Evolutionary conservation across 805 yeast species (phyloP).

Genomic region (Metschnikowia aberdeeniae): DNA sequence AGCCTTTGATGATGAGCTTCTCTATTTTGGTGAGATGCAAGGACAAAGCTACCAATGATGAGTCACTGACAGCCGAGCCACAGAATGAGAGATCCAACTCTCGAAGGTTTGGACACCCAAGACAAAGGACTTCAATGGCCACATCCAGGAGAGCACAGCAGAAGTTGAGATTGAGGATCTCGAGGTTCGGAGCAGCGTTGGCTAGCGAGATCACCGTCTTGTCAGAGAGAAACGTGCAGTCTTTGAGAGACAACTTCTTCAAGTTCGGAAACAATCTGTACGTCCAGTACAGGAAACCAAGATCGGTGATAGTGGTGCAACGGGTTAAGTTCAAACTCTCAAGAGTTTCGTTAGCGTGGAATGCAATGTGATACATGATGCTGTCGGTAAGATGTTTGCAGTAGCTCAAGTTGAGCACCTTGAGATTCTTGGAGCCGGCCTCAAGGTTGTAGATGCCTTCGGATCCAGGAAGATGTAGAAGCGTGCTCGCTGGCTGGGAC

Average conservation of each 20-base stretch:
- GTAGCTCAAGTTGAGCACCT: slow-evolving; percentile 57
- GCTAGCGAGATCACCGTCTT: slow-evolving; percentile 59
- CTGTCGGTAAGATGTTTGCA: slow-evolving; percentile 73
- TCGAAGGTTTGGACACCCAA: slow-evolving; percentile 57
- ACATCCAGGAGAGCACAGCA: slow-evolving; percentile 73
- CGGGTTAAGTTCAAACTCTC: slow-evolving; percentile 61
- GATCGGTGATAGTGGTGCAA: slow-evolving; percentile 75
- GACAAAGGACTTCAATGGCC: slow-evolving; percentile 60
- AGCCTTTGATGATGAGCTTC: slow-evolving; percentile 56
- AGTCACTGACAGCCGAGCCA: slow-evolving; percentile 76
- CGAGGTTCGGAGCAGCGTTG: slow-evolving; percentile 54
- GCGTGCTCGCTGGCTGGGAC: slow-evolving; percentile 2
- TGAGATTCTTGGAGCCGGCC: slow-evolving; percentile 59
- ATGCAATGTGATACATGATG: slow-evolving; percentile 59
- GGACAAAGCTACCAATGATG: slow-evolving; percentile 58
- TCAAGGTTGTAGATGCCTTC: slow-evolving; percentile 17
- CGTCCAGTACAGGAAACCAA: slow-evolving; percentile 67
- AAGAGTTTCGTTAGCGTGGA: slow-evolving; percentile 53
- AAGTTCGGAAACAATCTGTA: slow-evolving; percentile 52
- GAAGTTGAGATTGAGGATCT: slow-evolving; percentile 58
- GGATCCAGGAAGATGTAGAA: slow-evolving; percentile 8
- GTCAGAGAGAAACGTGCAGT: slow-evolving; percentile 72
- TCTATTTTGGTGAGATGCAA: slow-evolving; percentile 48
- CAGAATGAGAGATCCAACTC: slow-evolving; percentile 64
- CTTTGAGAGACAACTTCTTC: slow-evolving; percentile 52